Conservation (phyloP, 192 early-diverging fungal species). For the Linnemannia schmuckeri region DNA sequence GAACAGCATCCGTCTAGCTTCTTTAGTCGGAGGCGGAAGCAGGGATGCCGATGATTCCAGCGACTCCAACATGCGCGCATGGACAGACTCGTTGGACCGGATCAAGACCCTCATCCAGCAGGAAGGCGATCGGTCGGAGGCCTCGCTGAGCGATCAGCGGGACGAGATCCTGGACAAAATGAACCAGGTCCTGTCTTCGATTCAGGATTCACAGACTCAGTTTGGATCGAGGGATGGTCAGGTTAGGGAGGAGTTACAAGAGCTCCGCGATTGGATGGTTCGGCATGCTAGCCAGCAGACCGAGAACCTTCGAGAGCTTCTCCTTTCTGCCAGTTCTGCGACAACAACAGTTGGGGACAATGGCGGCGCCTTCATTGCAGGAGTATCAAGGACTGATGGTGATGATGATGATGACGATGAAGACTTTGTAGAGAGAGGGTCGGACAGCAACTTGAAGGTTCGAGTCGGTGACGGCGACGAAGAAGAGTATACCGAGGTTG, state of each 20-base stretch:
- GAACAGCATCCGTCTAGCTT: background rate
- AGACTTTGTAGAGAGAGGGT: background rate
- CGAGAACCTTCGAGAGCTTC: slow-evolving; percentile 41
- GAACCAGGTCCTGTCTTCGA: slow-evolving; percentile 25
- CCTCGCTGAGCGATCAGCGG: slow-evolving; percentile 37
- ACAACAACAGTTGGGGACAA: background rate
- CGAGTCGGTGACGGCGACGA: background rate
- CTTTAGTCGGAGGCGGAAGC: background rate
- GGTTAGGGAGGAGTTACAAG: slow-evolving; percentile 29
- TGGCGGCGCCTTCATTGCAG: background rate
- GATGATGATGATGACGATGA: background rate
- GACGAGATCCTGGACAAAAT: slow-evolving; percentile 47
- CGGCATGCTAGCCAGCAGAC: slow-evolving; percentile 45
- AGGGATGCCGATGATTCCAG: background rate
- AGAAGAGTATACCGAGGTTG: slow-evolving; percentile 29
- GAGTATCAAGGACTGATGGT: background rate
- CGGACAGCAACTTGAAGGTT: background rate
- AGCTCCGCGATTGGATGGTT: slow-evolving; percentile 50
- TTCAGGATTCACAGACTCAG: slow-evolving; percentile 25
- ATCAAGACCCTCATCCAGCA: slow-evolving; percentile 34
- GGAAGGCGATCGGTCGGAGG: slow-evolving; percentile 33
- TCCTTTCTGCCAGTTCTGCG: slow-evolving; percentile 13
- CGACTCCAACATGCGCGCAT: background rate
- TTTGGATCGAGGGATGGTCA: background rate
- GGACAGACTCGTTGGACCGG: slow-evolving; percentile 13